Evolutionary conservation across 2,329 filamentous ascomycete genomes (phyloP), one percentile per base, ranked within the genome.

Genomic region (Xylaria multiplex): DNA sequence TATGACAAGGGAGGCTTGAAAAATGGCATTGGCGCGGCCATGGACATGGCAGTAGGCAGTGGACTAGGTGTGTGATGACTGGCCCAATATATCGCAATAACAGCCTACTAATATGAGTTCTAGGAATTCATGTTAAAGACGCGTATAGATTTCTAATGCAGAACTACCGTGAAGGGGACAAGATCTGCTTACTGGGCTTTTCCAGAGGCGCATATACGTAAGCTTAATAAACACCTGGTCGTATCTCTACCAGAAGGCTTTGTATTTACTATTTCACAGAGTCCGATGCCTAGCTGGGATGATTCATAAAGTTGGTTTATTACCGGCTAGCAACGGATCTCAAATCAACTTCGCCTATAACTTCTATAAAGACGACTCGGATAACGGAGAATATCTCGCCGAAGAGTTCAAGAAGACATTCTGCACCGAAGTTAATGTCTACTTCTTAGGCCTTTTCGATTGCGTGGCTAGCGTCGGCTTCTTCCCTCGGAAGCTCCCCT

Each of bases 141-240:
- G 66, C 66, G 9, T 69, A 69, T 11, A 64, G 30, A 9, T 69
- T 66, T 45, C 30, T 69, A 6, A 69, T 69, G 66, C 66, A 69
- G 40, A 69, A 69, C 27, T 69, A 66, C 35, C 64, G 59, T 5
- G 66, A 69, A 30, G 66, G 66, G 7, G 66, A 69, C 37, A 69
- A 66, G 52, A 69, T 69, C 19, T 69, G 66, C 42, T n/a, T 69
- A 40, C 27, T 69, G 1, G 66, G 66, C 7, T 69, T 69, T 54
- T 69, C 66, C 13, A 59, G 66, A 1, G 66, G 66, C n/a, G 66
- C 66, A 22, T 69, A 69, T 16, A 69, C 66, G 65, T 68, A 59
- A 62, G 62, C 7, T 19, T 35, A 1, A 9, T 3, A 4, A 40
- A 40, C 5, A 5, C 2, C 37, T n/a, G 1, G 24, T 27, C 6